Base-by-base conservation (phyloP, 805 yeast genomes). In the Lachancea meyersii region DNA sequence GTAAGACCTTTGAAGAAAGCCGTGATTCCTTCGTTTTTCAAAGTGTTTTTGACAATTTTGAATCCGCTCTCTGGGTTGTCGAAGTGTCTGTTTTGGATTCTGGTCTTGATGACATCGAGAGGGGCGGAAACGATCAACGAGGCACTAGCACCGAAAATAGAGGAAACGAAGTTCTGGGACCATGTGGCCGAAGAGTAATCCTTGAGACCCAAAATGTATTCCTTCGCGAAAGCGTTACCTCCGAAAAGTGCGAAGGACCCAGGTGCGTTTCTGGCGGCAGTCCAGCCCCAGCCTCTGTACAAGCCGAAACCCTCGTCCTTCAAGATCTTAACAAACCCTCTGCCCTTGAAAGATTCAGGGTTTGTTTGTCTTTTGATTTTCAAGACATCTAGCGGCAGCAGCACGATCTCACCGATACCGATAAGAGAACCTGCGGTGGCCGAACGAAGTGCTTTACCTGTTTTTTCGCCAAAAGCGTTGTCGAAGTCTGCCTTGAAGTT, bases 241-340 rank as follows among this genome's bases (percentile, higher is more conserved):
- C 99, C 99, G 55, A 93, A 93, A 45, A 93, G 73, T 14, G 97
- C 96, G 61, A 93, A 93, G 2, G 96, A 87, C 47, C 99, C 99
- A 30, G 99, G 99, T 2, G 97, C 97, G 64, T 93, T 93, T 77
- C 99, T 83, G 34, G 99, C 99, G 54, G 95, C 95, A 47, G 99
- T 93, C 99, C 99, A 93, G 46, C 97, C 97, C 95, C 97, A 89
- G 52, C 99, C 99, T 64, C 96, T 77, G 72, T 93, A 93, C 54
- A 93, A 73, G 19, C 93, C 87, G 46, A 87, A 75, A 16, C 98
- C 97, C 70, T 93, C 98, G 62, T 93, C 98, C 43, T 72, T 60
- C 47, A 93, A 63, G 58, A 93, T 86, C 67, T 77, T 83, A 53
- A 89, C 48, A 70, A 93, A 89, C 9, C 98, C 97, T 72, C 98